Conservation (phyloP, 768 basidiomycete species). For the Lactarius tabidus region DNA sequence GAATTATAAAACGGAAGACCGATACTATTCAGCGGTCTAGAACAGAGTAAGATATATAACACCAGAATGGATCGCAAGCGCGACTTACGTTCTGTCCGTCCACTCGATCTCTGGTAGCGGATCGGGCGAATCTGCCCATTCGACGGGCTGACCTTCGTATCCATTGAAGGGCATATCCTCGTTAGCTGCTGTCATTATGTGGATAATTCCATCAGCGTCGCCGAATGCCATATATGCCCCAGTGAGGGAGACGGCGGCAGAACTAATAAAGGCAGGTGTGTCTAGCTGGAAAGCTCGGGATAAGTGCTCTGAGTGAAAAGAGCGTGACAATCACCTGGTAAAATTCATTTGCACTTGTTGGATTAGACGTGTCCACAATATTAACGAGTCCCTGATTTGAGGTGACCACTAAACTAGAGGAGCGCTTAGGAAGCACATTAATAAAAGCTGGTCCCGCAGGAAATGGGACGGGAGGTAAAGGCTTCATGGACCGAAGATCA, state of each 20-base stretch:
- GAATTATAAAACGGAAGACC: slow-evolving; percentile 83
- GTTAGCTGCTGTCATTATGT: slow-evolving; percentile 72
- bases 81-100: slow-evolving; percentile 71
- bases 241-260: slow-evolving; percentile 76
- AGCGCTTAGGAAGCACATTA: slow-evolving; percentile 69
- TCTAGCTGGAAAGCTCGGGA: slow-evolving; percentile 48
- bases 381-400: slow-evolving; percentile 83
- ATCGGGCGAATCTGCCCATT: slow-evolving; percentile 77
- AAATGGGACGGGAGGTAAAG: slow-evolving; percentile 84
- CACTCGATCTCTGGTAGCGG: slow-evolving; percentile 71
- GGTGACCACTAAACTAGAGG: slow-evolving; percentile 67
- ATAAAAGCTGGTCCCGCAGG: slow-evolving; percentile 85
- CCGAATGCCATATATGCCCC: slow-evolving; percentile 93
- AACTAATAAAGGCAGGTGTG: slow-evolving; percentile 69
- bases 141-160: slow-evolving; percentile 79
- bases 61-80: neutral
- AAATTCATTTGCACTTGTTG: slow-evolving; percentile 64
- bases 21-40: slow-evolving; percentile 81
- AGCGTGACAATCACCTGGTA: slow-evolving; percentile 56
- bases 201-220: slow-evolving; percentile 79
- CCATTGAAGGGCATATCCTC: slow-evolving; percentile 80
- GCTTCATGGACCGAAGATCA: slow-evolving; percentile 78
- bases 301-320: neutral
- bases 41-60: neutral
- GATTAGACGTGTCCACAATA: slow-evolving; percentile 75